Percentiles rank a stretch among this genome's conserved stretches.
Evolutionary conservation across 140 eudicot species (phyloP).

Genomic region (Stevia rebaudiana): DNA sequence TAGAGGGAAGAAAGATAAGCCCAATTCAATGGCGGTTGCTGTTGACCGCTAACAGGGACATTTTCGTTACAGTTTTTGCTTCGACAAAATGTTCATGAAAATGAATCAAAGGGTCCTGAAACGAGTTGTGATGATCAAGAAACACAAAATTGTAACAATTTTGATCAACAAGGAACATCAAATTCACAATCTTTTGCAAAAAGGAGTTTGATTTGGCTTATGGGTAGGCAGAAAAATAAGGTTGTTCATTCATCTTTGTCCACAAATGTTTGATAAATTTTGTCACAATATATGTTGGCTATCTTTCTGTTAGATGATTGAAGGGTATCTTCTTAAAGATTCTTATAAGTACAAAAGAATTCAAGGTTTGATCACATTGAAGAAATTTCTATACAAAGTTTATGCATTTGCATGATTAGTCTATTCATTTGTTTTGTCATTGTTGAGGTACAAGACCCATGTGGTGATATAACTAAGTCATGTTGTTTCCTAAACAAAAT

Average conservation of each 20-base stretch:
- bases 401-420: constrained; percentile 21
- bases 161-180: constrained; percentile 39
- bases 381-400: constrained; percentile 10
- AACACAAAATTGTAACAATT: constrained; percentile 34
- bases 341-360: constrained; percentile 25
- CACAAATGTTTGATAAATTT: constrained; percentile 30
- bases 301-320: constrained; percentile 17
- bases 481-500: background rate
- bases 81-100: constrained; percentile 18
- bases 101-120: constrained; percentile 26
- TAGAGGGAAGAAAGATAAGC: constrained; percentile 59
- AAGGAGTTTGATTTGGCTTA: constrained; percentile 65
- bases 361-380: constrained; percentile 13
- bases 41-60: constrained; percentile 38
- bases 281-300: constrained; percentile 22
- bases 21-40: constrained; percentile 15
- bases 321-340: constrained; percentile 8
- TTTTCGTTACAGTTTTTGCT: constrained; percentile 55
- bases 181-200: constrained; percentile 43
- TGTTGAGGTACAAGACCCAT: background rate
- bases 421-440: constrained; percentile 9
- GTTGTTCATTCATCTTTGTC: constrained; percentile 54
- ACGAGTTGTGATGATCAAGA: constrained; percentile 44
- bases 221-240: constrained; percentile 71
- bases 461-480: background rate